These are phyloP conservation scores for Coniferiporia sulphurascens DNA, from an alignment of 1,284 basidiomycete genomes.

Conservation along the genomic window DNA sequence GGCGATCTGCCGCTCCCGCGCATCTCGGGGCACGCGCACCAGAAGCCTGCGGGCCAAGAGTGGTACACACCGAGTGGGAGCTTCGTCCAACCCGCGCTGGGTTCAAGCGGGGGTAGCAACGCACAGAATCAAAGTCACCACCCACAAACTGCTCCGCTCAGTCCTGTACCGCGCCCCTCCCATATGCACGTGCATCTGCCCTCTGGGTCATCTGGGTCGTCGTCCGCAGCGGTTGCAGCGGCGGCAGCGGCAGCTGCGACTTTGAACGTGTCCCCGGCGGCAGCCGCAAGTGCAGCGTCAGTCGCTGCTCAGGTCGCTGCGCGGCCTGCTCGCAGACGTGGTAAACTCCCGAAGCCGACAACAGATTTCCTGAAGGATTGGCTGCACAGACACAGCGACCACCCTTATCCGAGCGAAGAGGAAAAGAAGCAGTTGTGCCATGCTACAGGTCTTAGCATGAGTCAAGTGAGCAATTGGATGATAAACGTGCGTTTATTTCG, in stretches of 20 bases:
- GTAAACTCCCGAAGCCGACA: constrained; percentile 86
- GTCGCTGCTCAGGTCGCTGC: constrained; percentile 57
- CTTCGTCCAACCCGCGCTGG: constrained; percentile 23
- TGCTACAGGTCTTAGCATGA: constrained; percentile 81
- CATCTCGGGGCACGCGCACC: constrained; percentile 62
- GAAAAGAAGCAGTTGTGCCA: constrained; percentile 87
- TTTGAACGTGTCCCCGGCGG: constrained; percentile 42
- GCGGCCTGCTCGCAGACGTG: constrained; percentile 71
- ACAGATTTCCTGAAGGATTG: constrained; percentile 89
- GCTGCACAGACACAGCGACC: constrained; percentile 83
- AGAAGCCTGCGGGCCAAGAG: constrained; percentile 20
- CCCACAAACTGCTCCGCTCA: constrained; percentile 4
- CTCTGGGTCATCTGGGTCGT: neutral
- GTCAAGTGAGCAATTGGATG: constrained; percentile 89
- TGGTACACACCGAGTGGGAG: constrained; percentile 24
- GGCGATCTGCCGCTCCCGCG: constrained; percentile 42
- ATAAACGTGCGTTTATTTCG: constrained; percentile 61
- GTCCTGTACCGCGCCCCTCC: neutral
- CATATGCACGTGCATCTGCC: neutral
- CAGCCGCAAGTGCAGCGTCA: constrained; percentile 29
- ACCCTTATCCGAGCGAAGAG: constrained; percentile 87
- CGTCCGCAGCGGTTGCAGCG: constrained; percentile 19
- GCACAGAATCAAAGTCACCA: neutral
- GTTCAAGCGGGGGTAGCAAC: constrained; percentile 11
- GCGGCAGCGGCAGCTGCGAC: constrained; percentile 29